A percentile compares a stretch with the other conserved stretches of the same genome.
These are phyloP conservation scores for Jamesozyma gamospora DNA, from an alignment of 805 yeast genomes.

Conservation along the genomic window DNA sequence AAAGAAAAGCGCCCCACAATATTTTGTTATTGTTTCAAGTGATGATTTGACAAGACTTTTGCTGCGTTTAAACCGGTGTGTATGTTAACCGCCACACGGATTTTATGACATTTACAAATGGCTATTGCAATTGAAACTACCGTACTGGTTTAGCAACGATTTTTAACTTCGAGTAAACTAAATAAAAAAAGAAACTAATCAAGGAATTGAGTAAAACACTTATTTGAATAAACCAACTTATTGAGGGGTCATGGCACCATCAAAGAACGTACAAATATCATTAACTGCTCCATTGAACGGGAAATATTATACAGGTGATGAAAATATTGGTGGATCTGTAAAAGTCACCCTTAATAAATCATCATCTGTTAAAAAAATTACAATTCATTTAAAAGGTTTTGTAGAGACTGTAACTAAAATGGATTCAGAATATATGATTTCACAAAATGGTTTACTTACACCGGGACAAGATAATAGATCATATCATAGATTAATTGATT, in stretches of 20 bases:
- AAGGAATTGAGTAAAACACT: too few relatives aligned
- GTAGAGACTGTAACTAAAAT: slow-evolving; percentile 21
- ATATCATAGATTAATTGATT: slow-evolving; percentile 16
- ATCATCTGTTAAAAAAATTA: slow-evolving; percentile 29
- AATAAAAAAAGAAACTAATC: too few relatives aligned
- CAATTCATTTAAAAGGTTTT: slow-evolving; percentile 42
- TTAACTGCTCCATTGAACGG: slow-evolving; percentile 23
- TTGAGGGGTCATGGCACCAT: slow-evolving; percentile 21
- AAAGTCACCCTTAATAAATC: slow-evolving; percentile 18
- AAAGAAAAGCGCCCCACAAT: too few relatives aligned
- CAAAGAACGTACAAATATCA: slow-evolving; percentile 9
- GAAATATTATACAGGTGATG: slow-evolving; percentile 23
- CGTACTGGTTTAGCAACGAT: too few relatives aligned
- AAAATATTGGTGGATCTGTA: slow-evolving; percentile 22
- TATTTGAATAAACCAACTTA: too few relatives aligned
- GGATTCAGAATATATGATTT: slow-evolving; percentile 14
- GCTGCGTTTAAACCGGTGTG: too few relatives aligned
- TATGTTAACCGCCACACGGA: too few relatives aligned
- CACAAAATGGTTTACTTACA: slow-evolving; percentile 19
- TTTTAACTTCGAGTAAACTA: too few relatives aligned
- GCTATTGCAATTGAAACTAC: too few relatives aligned
- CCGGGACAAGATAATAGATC: slow-evolving; percentile 23
- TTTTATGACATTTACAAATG: too few relatives aligned
- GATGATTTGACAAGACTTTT: too few relatives aligned
- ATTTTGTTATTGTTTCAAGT: too few relatives aligned